A percentile compares a stretch with the other conserved stretches of the same genome.
phyloP scores from a whole-genome alignment of 1,284 basidiomycete genomes.

The Microstroma glucosiphilum region DNA sequence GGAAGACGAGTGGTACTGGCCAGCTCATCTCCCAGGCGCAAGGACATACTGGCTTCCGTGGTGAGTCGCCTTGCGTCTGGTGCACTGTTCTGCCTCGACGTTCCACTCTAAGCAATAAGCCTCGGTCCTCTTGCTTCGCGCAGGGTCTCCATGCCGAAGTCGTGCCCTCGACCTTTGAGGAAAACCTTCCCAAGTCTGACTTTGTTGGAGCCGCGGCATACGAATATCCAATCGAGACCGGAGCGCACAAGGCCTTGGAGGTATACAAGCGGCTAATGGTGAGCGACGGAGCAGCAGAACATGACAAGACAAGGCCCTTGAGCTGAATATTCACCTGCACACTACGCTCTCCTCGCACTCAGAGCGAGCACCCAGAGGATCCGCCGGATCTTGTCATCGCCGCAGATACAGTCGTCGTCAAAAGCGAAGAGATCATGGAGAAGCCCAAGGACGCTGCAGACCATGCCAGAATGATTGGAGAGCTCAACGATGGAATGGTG shows the following conservation, averaged over 20 bases:
- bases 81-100: constrained; percentile 11
- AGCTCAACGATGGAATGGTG: constrained; percentile 74
- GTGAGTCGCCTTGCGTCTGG: too few relatives aligned
- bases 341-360: not conserved
- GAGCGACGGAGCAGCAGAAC: not conserved
- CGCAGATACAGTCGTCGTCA: constrained; percentile 46
- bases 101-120: constrained; percentile 9
- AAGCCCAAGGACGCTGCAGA: constrained; percentile 76
- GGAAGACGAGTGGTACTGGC: constrained; percentile 41
- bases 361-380: constrained; percentile 62
- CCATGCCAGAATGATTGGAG: constrained; percentile 78
- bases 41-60: constrained; percentile 39
- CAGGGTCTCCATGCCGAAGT: constrained; percentile 73
- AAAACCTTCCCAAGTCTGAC: constrained; percentile 65
- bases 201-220: constrained; percentile 66
- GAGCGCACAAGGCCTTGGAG: constrained; percentile 63
- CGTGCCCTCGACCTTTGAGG: constrained; percentile 78
- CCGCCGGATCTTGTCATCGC: constrained; percentile 89
- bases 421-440: constrained; percentile 62
- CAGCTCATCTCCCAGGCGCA: constrained; percentile 37
- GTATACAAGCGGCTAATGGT: constrained; percentile 39
- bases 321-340: too few relatives aligned
- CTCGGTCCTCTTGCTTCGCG: constrained; percentile 52
- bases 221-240: constrained; percentile 89
- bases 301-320: not conserved